Conservation (phyloP, 805 yeast species). For the Lipomyces starkeyi region DNA sequence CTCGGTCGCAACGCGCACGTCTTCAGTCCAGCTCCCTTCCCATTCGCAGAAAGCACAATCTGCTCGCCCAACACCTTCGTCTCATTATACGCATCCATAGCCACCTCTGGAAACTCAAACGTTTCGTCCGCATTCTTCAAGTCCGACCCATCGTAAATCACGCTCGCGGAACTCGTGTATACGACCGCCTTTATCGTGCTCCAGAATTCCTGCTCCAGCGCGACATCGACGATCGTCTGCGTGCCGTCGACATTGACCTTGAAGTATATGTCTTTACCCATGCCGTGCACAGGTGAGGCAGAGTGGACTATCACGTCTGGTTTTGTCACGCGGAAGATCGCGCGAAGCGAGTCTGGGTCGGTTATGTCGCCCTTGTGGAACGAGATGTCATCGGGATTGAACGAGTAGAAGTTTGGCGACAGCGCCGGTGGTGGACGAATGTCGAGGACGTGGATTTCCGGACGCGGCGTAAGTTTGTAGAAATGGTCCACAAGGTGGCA, state of each 20-base stretch:
- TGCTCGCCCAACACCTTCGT: conserved; percentile 81
- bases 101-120: conserved; percentile 88
- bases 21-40: conserved; percentile 54
- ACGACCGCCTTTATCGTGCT: conserved; percentile 67
- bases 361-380: conserved; percentile 88
- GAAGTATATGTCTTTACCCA: conserved; percentile 78
- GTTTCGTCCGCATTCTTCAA: conserved; percentile 89
- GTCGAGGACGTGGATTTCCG: conserved; percentile 85
- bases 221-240: conserved; percentile 61
- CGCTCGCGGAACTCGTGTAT: conserved; percentile 97
- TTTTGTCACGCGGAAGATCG: conserved; percentile 62
- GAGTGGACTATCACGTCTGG: conserved; percentile 89
- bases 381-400: conserved; percentile 58
- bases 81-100: conserved; percentile 96
- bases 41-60: conserved; percentile 76
- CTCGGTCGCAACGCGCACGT: conserved; percentile 95
- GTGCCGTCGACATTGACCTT: conserved; percentile 94
- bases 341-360: conserved; percentile 58
- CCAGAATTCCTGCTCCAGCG: conserved; percentile 34
- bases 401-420: conserved; percentile 72
- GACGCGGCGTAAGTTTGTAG: conserved; percentile 64
- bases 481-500: conserved; percentile 89
- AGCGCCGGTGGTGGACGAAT: conserved; percentile 78
- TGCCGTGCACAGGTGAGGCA: conserved; percentile 95
- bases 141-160: conserved; percentile 93